These are phyloP conservation scores for Fusarium neocosmosporiellum DNA, from an alignment of 2,329 filamentous ascomycete species.

Conservation along the genomic window DNA sequence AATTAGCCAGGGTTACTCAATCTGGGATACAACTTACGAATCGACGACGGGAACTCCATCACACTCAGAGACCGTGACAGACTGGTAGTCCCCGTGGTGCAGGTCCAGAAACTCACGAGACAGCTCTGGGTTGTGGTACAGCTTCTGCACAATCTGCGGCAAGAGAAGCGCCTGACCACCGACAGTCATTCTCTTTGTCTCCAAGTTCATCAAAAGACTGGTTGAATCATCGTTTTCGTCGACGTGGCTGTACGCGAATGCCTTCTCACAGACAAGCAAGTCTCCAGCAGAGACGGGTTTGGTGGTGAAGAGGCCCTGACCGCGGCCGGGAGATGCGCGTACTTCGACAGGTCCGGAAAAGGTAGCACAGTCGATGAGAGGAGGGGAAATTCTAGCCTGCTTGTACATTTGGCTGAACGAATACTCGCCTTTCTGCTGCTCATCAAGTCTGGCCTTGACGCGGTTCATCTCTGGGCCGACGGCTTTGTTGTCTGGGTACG, in stretches of 20 bases:
- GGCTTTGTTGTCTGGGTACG: slow-evolving; percentile 49
- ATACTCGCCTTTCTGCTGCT: slow-evolving; percentile 55
- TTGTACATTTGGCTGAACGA: slow-evolving; percentile 51
- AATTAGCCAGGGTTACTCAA: fast-evolving
- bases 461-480: slow-evolving; percentile 47
- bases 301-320: slow-evolving; percentile 64
- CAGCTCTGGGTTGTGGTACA: slow-evolving; percentile 52
- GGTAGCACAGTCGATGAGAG: slow-evolving; percentile 60
- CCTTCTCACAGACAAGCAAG: slow-evolving; percentile 67
- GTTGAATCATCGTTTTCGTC: slow-evolving; percentile 8
- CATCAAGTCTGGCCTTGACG: slow-evolving; percentile 46
- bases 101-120: slow-evolving; percentile 43
- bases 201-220: slow-evolving; percentile 52
- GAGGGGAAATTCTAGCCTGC: slow-evolving; percentile 50
- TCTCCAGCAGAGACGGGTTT: slow-evolving; percentile 60
- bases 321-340: slow-evolving; percentile 52
- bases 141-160: slow-evolving; percentile 55
- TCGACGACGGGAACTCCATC: slow-evolving; percentile 58
- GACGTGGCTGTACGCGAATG: slow-evolving; percentile 56
- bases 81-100: slow-evolving; percentile 53
- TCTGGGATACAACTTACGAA: slow-evolving; percentile 49
- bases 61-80: slow-evolving; percentile 13
- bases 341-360: slow-evolving; percentile 57
- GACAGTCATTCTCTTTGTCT: slow-evolving; percentile 45
- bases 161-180: slow-evolving; percentile 57